phyloP scores from a whole-genome alignment of 225 moss, liverwort and hornwort genomes.

The Polytrichum commune region DNA sequence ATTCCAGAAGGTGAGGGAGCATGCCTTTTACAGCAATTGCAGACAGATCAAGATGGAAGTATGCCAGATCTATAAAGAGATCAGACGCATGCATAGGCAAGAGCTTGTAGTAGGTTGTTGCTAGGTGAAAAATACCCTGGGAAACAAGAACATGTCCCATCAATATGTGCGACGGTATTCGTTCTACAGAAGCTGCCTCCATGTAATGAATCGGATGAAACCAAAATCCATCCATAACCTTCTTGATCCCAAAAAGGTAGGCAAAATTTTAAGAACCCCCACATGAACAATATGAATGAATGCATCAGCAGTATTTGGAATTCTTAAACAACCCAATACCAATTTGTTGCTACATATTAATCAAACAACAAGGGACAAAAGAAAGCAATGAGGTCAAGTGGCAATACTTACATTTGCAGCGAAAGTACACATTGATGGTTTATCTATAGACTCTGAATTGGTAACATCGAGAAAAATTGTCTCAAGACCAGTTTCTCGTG shows the following conservation, averaged over 20 bases:
- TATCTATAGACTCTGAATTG: slow-evolving; percentile 23
- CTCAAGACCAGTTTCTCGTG: slow-evolving; percentile 43
- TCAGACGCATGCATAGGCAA: slow-evolving; percentile 43
- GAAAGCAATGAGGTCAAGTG: background rate
- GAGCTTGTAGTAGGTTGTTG: slow-evolving; percentile 61
- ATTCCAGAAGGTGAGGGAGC: slow-evolving; percentile 40
- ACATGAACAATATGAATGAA: too few species aligned
- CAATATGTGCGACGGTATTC: background rate
- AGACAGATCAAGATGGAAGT: slow-evolving; percentile 63
- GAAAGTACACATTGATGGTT: slow-evolving; percentile 41
- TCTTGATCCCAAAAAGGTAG: too few species aligned
- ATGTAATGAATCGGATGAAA: too few species aligned
- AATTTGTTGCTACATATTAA: too few species aligned
- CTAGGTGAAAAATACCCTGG: slow-evolving; percentile 49
- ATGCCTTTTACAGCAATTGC: slow-evolving; percentile 64
- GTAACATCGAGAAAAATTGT: slow-evolving; percentile 56
- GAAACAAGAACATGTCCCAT: slow-evolving; percentile 3
- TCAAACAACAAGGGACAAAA: background rate
- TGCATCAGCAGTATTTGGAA: too few species aligned
- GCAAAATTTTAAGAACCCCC: too few species aligned
- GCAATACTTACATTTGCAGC: slow-evolving; percentile 27
- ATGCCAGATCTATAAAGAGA: slow-evolving; percentile 67
- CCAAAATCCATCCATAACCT: too few species aligned
- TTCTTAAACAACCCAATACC: too few species aligned
- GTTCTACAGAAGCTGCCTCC: too few species aligned